These are phyloP conservation scores for Cladobotryum protrusum DNA, from an alignment of 2,329 filamentous ascomycete genomes.

Conservation along the genomic window DNA sequence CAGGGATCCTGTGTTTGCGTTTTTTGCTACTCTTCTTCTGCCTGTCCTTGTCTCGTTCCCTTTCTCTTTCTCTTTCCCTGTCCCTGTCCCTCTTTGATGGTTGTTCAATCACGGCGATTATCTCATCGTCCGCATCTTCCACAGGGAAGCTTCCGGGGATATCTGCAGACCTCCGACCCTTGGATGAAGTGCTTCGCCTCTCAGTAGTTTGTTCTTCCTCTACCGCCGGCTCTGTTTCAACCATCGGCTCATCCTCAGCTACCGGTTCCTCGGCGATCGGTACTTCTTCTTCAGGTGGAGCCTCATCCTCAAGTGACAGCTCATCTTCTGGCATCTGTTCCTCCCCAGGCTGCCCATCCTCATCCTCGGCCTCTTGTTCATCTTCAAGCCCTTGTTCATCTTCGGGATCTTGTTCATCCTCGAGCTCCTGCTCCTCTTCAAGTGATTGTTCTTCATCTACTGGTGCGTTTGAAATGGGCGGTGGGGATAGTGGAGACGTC, in stretches of 20 bases:
- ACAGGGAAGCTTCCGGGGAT: constrained; percentile 52
- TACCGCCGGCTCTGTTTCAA: constrained; percentile 19
- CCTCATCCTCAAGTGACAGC: constrained; percentile 24
- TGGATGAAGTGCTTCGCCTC: constrained; percentile 25
- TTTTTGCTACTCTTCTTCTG: constrained; percentile 32
- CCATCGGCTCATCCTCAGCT: constrained; percentile 17
- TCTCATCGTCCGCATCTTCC: constrained; percentile 44
- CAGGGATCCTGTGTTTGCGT: constrained; percentile 19
- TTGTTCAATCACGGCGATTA: constrained; percentile 47
- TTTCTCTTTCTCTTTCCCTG: constrained; percentile 17
- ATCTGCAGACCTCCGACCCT: constrained; percentile 22
- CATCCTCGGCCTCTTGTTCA: not conserved
- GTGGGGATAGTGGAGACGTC: constrained; percentile 32
- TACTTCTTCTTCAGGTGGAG: constrained; percentile 34
- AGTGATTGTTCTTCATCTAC: constrained; percentile 14
- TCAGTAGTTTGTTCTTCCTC: constrained; percentile 21
- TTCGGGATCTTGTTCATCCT: constrained; percentile 21
- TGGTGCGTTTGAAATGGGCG: constrained; percentile 24
- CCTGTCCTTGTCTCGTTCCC: constrained; percentile 20
- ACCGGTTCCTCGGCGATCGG: constrained; percentile 27
- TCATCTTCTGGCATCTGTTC: not conserved
- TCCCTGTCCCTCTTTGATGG: constrained; percentile 34
- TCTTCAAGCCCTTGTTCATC: not conserved
- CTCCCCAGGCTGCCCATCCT: constrained; percentile 24
- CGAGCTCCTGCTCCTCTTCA: constrained; percentile 6